Evolutionary conservation across 805 yeast genomes (phyloP).

Genomic region (Candida nemodendra): DNA sequence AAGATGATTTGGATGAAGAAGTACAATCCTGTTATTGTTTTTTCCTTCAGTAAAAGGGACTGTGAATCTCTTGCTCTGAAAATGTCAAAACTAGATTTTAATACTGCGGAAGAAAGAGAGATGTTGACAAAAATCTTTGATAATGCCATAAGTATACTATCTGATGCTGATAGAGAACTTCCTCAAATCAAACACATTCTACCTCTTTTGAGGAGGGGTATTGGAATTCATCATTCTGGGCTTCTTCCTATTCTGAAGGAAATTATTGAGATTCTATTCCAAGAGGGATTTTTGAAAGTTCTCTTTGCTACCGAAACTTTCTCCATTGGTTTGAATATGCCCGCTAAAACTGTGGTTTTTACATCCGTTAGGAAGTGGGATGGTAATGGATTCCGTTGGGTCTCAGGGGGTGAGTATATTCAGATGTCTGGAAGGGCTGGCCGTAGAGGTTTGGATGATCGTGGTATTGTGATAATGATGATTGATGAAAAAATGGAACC

Average conservation of each 20-base stretch:
- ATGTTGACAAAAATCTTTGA: constrained; percentile 85
- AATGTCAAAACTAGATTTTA: constrained; percentile 94
- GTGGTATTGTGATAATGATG: constrained; percentile 99
- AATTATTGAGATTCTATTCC: constrained; percentile 96
- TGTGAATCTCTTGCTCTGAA: constrained; percentile 93
- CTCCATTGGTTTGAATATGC: constrained; percentile 98
- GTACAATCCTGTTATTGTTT: constrained; percentile 96
- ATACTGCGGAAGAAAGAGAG: constrained; percentile 89
- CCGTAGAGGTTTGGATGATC: constrained; percentile 98
- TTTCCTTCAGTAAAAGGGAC: constrained; percentile 96
- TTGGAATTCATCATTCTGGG: constrained; percentile 98
- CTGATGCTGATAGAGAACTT: constrained; percentile 86
- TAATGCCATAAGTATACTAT: constrained; percentile 83
- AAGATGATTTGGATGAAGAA: constrained; percentile 97
- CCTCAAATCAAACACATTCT: constrained; percentile 93
- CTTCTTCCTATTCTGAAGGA: constrained; percentile 84
- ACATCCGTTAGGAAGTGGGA: constrained; percentile 98
- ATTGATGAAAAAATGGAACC: constrained; percentile 99
- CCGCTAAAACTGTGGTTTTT: constrained; percentile 97
- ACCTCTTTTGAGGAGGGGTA: constrained; percentile 89
- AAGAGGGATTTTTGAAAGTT: constrained; percentile 93
- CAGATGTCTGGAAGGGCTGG: constrained; percentile 99
- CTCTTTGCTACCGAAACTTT: constrained; percentile 97
- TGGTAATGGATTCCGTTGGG: constrained; percentile 97
- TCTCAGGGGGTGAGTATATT: constrained; percentile 98